Evolutionary conservation across 2,329 filamentous ascomycete species (phyloP), one percentile per base, ranked within the genome.

Genomic region (Aspergillus quadricinctus): DNA sequence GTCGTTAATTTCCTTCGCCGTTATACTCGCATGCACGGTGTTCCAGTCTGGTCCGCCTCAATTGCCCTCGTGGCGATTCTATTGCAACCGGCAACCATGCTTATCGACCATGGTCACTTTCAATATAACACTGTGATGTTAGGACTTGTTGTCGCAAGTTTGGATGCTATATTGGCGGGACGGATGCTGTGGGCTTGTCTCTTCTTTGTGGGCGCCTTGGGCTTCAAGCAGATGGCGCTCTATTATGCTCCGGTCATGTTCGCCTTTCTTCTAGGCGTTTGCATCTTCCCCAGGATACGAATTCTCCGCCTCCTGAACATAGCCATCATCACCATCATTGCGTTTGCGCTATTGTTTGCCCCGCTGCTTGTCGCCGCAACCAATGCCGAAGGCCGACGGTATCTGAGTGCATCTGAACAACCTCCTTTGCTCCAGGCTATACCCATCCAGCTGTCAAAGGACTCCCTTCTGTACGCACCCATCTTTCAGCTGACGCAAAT

Each of bases 71-170:
- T 90, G 11, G 94, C 92, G 1, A 88, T 99, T 58, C 80, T 99
- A 28, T 88, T 99, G 85, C 94, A 97, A 70, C 94, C 94, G 1
- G 86, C 86, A 3, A 90, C 87, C 0, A 92, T 97, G 40, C 83
- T 99, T 28, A 89, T 99, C 65, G 94, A 99, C 70, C 93, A 99
- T 69, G 89, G 93, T 6, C 94, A 88, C 66, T 99, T 99, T 72
- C 94, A 99, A 76, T 99, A 97, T 76, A 99, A 99, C 72, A 96
- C 92, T 0, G 92, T 99, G 51, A 99, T 99, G 94, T 85, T 99
- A 17, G 94, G 95, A 2, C 84, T 97, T 49, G 86, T 94, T 9
- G 79, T 95, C 29, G 91, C 91, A 0, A 90, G 88, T 66, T 86
- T 97, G 78, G 94, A 93, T 45, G 94, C 89, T 72, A 88, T 97